phyloP scores from a whole-genome alignment of 352 stramenopile species.

The Phytophthora pini region DNA sequence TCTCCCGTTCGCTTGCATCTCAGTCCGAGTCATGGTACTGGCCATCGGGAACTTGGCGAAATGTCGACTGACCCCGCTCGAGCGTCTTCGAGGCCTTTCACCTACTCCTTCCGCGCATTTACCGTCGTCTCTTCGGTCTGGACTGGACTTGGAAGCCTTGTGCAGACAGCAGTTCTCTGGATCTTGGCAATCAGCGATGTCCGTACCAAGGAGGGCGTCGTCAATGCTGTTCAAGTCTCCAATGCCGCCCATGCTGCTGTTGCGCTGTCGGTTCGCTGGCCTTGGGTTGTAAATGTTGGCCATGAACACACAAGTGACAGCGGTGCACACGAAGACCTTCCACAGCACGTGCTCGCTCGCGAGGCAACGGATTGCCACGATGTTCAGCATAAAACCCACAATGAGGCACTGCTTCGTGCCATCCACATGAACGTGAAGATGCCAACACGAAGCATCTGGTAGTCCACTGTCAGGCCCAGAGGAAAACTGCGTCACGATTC shows the following conservation, averaged over 20 bases:
- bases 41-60: slow-evolving; percentile 61
- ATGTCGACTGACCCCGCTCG: slow-evolving; percentile 21
- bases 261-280: slow-evolving; percentile 9
- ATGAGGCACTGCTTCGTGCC: slow-evolving; percentile 80
- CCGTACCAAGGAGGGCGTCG: slow-evolving; percentile 32
- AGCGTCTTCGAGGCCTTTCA: slow-evolving; percentile 7
- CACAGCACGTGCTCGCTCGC: slow-evolving; percentile 73
- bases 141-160: slow-evolving; percentile 23
- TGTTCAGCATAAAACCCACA: slow-evolving; percentile 80
- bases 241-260: slow-evolving; percentile 16
- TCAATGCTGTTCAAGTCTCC: slow-evolving; percentile 19
- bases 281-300: slow-evolving; percentile 64
- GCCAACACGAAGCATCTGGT: slow-evolving; percentile 45
- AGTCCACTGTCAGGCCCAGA: slow-evolving; percentile 23
- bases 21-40: slow-evolving; percentile 58
- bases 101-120: slow-evolving; percentile 5
- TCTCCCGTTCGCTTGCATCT: slow-evolving; percentile 53
- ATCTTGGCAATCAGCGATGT: slow-evolving; percentile 45
- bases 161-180: slow-evolving; percentile 66
- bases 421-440: slow-evolving; percentile 62
- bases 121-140: slow-evolving; percentile 4
- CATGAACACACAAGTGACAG: slow-evolving; percentile 54
- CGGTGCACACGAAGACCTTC: slow-evolving; percentile 66
- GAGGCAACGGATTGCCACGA: slow-evolving; percentile 69
- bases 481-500: slow-evolving; percentile 49